These are phyloP conservation scores for Pyrenopolyporus hunteri DNA, from an alignment of 495 filamentous ascomycete genomes.

Conservation along the genomic window DNA sequence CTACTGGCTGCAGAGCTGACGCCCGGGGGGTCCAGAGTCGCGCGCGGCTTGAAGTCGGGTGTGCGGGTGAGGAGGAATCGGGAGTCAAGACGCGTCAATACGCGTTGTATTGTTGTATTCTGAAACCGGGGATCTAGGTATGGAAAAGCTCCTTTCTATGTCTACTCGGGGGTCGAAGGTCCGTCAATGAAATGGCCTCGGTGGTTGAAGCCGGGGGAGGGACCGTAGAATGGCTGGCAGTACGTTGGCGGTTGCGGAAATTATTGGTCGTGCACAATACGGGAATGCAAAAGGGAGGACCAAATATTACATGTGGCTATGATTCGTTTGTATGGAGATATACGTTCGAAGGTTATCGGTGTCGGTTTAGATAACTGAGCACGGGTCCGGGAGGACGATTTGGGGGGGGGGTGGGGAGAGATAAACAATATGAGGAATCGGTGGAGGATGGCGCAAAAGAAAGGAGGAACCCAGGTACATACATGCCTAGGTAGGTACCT, in stretches of 20 bases:
- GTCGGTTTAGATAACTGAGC: too few species aligned
- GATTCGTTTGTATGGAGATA: background rate
- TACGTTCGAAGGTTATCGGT: too few species aligned
- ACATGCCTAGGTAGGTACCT: too few species aligned
- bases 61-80: background rate
- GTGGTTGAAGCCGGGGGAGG: background rate
- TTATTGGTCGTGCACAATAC: background rate
- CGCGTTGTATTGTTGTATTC: slow-evolving; percentile 9
- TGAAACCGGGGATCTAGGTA: too few species aligned
- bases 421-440: too few species aligned
- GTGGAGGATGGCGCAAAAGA: too few species aligned
- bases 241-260: background rate
- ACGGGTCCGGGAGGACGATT: too few species aligned
- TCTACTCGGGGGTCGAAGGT: too few species aligned
- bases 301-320: background rate
- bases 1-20: background rate
- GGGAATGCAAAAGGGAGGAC: background rate
- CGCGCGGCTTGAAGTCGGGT: background rate
- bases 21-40: too few species aligned
- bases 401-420: too few species aligned
- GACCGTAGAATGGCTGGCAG: background rate
- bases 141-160: too few species aligned
- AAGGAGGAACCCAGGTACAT: too few species aligned
- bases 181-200: background rate
- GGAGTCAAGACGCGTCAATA: slow-evolving; percentile 35